Evolutionary conservation across 2,329 filamentous ascomycete genomes (phyloP).

Genomic region (Lecanicillium sp.): DNA sequence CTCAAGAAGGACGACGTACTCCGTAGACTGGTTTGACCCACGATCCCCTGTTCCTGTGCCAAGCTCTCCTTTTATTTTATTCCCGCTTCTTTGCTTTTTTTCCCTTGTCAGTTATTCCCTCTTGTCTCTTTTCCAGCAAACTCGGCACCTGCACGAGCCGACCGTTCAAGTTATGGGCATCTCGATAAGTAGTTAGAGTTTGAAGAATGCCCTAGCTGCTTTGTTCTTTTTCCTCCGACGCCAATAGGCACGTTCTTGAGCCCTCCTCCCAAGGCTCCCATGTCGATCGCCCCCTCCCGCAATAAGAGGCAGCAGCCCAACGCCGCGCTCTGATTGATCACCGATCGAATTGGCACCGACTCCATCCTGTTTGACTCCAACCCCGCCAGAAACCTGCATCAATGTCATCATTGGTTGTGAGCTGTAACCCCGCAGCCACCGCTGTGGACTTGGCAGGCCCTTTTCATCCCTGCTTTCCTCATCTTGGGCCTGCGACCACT

Average conservation of each 20-base stretch:
- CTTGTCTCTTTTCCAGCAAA: not conserved
- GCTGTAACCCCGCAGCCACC: not conserved
- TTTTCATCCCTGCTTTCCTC: not conserved
- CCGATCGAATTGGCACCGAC: conserved; percentile 3
- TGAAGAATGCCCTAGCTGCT: not conserved
- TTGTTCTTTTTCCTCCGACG: not conserved
- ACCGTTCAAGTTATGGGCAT: not conserved
- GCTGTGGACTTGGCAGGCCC: not conserved
- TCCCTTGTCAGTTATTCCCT: not conserved
- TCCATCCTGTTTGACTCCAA: conserved; percentile 7
- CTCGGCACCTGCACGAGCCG: not conserved
- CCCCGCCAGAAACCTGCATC: conserved; percentile 1
- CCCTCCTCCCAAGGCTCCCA: no score
- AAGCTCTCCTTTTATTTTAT: no score
- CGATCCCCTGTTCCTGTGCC: no score
- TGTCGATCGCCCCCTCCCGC: not conserved
- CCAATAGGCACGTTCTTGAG: not conserved
- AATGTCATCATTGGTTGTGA: conserved; percentile 5
- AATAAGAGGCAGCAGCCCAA: not conserved
- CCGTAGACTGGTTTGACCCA: no score
- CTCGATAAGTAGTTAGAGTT: not conserved
- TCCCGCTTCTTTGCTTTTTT: not conserved
- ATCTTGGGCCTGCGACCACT: conserved; percentile 10
- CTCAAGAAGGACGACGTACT: no score
- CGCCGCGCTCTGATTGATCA: conserved; percentile 10